These are phyloP conservation scores for Rhizopogon sp. DNA, from an alignment of 768 basidiomycete species.

Conservation along the genomic window DNA sequence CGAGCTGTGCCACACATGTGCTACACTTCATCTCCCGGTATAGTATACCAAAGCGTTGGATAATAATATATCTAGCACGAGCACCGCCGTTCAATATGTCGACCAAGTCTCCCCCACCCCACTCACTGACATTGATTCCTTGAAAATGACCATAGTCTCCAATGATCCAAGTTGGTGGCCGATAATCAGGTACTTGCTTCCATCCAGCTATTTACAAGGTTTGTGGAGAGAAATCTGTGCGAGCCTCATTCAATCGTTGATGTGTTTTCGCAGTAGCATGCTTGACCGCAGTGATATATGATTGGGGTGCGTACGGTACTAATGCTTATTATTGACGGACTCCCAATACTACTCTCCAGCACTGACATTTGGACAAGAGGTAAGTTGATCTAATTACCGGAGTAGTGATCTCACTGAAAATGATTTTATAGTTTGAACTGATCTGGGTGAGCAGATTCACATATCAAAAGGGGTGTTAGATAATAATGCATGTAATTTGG, in stretches of 20 bases:
- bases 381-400: not conserved
- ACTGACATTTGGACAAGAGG: not conserved
- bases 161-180: not conserved
- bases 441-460: not conserved
- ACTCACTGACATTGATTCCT: no score
- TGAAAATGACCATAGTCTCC: no score
- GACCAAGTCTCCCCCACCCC: no score
- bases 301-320: not conserved
- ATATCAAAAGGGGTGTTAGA: not conserved
- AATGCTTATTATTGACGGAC: not conserved
- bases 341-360: not conserved
- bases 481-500: not conserved
- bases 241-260: not conserved
- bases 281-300: not conserved
- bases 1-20: no score
- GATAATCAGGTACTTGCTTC: not conserved
- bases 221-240: not conserved
- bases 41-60: not conserved
- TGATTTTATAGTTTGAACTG: not conserved
- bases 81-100: no score
- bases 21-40: not conserved
- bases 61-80: no score
- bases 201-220: no score
- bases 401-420: not conserved
- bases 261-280: not conserved